Evolutionary conservation across 495 filamentous ascomycete species (phyloP), one percentile per base, ranked within the genome.

Genomic region (Podospora bellae-mahoneyi): DNA sequence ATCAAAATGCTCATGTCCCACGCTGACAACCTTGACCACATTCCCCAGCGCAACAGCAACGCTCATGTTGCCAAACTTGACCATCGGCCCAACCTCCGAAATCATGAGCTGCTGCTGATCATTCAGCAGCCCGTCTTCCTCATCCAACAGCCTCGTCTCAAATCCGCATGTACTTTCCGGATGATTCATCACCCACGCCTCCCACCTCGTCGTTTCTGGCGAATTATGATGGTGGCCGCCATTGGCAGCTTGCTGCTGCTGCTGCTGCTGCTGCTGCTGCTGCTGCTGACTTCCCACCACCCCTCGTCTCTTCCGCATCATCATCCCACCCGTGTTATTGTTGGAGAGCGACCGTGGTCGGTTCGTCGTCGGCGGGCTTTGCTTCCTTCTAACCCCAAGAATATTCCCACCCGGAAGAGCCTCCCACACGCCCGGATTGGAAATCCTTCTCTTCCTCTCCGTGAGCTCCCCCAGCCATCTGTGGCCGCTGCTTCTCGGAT

Each of bases 31-130:
- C 75, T 91, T 91, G 68, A 92, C 82, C 1, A 84, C 80, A 65
- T 91, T 89, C 9, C 89, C 90, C 48, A 91, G 85, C 0, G 83
- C 88, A 1, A 92, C 82, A 1, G 87, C 90, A 16, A 91, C 80
- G 59, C 83, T 87, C 59, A 80, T 73, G 19, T 82, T 81, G 5
- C 89, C 89, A 5, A 90, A 73, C 64, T 80, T 79, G 5, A 79
- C 76, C 66, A 90, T 84, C 0, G 89, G 89, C 0, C 90, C 90
- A 0, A 86, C 75, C 62, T 78, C 80, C 18, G 82, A 82, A 18
- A 91, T 87, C 54, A 90, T 81, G 4, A 92, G 79, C 56, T 86
- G 78, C 9, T 48, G 39, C 13, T 62, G 26, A 9, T 78, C 5
- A 63, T 28, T 13, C 32, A 3, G 20, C 20, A 23, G 20, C 20